Evolutionary conservation across 2,329 filamentous ascomycete genomes (phyloP).

Genomic region (Sclerotinia trifoliorum): DNA sequence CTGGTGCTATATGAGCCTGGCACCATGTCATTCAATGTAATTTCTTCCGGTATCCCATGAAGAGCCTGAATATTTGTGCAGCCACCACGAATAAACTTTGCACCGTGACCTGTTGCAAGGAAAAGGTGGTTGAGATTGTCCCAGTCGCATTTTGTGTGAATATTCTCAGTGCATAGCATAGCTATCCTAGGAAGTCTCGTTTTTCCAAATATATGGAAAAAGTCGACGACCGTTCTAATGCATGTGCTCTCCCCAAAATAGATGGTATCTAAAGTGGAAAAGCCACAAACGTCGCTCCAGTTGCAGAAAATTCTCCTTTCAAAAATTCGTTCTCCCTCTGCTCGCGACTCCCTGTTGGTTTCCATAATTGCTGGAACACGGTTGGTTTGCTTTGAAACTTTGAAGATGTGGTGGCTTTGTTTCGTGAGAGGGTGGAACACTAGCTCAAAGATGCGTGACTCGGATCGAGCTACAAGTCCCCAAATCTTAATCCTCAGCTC

Average conservation of each 20-base stretch:
- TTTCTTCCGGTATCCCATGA: background rate
- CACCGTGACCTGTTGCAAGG: too few species aligned
- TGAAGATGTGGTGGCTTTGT: background rate
- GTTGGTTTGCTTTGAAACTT: background rate
- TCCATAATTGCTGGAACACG: slow-evolving; percentile 3
- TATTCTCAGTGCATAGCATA: background rate
- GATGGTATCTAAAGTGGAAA: background rate
- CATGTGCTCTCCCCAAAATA: background rate
- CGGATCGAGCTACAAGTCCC: background rate
- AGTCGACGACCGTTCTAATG: background rate
- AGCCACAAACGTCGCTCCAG: background rate
- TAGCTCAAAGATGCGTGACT: background rate
- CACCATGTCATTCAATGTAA: background rate
- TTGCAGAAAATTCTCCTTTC: background rate
- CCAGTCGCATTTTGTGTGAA: background rate
- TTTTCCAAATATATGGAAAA: background rate
- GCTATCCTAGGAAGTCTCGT: background rate
- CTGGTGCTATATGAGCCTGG: background rate
- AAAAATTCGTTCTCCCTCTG: background rate
- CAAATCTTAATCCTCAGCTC: background rate
- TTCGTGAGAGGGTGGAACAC: background rate
- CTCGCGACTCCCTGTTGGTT: background rate
- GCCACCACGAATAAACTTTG: background rate
- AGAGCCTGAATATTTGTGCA: background rate
- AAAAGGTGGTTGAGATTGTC: background rate